Percentiles rank a stretch among this genome's conserved stretches.
Conservation (phyloP, 345 rosid species). For the Psidium guajava region DNA sequence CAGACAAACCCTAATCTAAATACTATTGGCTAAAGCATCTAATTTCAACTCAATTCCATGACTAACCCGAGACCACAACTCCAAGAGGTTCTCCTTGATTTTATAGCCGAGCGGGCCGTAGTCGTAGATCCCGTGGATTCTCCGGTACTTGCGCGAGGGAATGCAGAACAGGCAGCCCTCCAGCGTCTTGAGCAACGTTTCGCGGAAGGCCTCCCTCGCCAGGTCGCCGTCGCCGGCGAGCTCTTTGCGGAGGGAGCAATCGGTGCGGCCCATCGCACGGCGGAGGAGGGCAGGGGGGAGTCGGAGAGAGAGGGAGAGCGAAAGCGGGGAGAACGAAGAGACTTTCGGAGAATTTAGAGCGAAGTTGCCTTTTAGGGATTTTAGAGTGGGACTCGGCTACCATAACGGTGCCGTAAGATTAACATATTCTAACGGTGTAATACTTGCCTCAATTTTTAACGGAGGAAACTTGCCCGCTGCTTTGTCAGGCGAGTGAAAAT, state of each 20-base stretch:
- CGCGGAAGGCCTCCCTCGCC: constrained; percentile 73
- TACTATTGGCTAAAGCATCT: too few species aligned
- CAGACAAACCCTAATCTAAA: too few species aligned
- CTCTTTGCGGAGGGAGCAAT: constrained; percentile 48
- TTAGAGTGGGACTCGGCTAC: too few species aligned
- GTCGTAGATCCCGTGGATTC: constrained; percentile 84
- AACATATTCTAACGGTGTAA: too few species aligned
- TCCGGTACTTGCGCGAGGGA: constrained; percentile 59
- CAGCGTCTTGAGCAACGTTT: constrained; percentile 52
- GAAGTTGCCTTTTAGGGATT: neutral
- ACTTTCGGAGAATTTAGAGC: too few species aligned
- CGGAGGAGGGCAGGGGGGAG: neutral
- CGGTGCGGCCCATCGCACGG: constrained; percentile 2
- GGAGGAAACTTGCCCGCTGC: too few species aligned
- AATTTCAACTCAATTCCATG: too few species aligned
- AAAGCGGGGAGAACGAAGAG: too few species aligned
- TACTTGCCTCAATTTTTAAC: too few species aligned
- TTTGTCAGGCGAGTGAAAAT: too few species aligned
- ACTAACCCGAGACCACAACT: constrained; percentile 80
- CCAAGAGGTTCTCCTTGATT: constrained; percentile 41
- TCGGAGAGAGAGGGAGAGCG: neutral
- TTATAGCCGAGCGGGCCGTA: constrained; percentile 86
- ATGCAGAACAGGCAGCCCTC: constrained; percentile 70
- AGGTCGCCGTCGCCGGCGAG: constrained; percentile 31
- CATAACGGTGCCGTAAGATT: too few species aligned